phyloP scores from a whole-genome alignment of 805 yeast genomes.

The Scheffersomyces amazonensis region DNA sequence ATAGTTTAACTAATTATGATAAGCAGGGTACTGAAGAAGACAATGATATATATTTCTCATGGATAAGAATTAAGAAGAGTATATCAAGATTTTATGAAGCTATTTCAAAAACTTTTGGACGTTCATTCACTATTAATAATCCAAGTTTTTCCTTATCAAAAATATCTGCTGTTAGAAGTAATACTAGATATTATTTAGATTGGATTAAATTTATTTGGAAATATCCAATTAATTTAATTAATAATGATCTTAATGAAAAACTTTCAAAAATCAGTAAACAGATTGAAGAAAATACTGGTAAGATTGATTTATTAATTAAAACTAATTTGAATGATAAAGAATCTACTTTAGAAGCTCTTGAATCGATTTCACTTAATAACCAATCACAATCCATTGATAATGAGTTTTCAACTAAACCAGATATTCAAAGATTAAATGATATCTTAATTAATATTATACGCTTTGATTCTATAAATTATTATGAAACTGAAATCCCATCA shows the following conservation, averaged over 20 bases:
- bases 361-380: slow-evolving; percentile 6
- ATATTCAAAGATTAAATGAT: slow-evolving; percentile 5
- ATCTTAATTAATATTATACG: slow-evolving; percentile 8
- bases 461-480: slow-evolving; percentile 7
- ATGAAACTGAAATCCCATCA: slow-evolving; percentile 30
- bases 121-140: slow-evolving; percentile 9
- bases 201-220: slow-evolving; percentile 6
- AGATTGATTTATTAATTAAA: slow-evolving; percentile 24
- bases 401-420: not conserved
- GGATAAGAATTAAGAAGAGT: slow-evolving; percentile 5
- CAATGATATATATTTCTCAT: slow-evolving; percentile 9
- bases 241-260: slow-evolving; percentile 23
- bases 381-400: not conserved
- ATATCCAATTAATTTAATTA: slow-evolving; percentile 20
- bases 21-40: slow-evolving; percentile 14
- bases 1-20: not conserved
- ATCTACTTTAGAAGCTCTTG: slow-evolving; percentile 8
- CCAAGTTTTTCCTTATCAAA: slow-evolving; percentile 14
- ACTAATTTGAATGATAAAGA: slow-evolving; percentile 5
- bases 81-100: slow-evolving; percentile 4
- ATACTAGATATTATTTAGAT: slow-evolving; percentile 2
- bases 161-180: not conserved
- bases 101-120: slow-evolving; percentile 4
- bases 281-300: slow-evolving; percentile 19
- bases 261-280: slow-evolving; percentile 16